A percentile compares a stretch with the other conserved stretches of the same genome.
Evolutionary conservation across 768 basidiomycete genomes (phyloP).

Genomic region (Agaricus sinodeliciosus): DNA sequence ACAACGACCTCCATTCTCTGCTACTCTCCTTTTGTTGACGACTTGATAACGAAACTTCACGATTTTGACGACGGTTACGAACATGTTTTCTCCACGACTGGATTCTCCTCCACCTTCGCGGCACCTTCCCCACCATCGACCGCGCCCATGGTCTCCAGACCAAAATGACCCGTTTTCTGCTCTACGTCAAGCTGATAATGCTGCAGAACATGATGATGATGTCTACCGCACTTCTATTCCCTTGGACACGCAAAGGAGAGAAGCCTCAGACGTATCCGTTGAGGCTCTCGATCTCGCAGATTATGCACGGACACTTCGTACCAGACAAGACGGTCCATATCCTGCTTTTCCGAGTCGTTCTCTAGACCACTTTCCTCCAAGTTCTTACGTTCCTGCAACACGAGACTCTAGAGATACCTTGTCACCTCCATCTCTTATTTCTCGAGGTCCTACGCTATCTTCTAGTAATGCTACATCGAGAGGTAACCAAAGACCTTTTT

Average conservation of each 20-base stretch:
- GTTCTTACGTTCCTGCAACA: constrained; percentile 18
- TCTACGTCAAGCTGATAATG: constrained; percentile 10
- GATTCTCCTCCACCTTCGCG: constrained; percentile 6
- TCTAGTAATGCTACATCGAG: constrained; percentile 22
- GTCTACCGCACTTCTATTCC: constrained; percentile 15
- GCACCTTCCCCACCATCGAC: background rate
- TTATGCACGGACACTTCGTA: constrained; percentile 48
- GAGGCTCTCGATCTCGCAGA: constrained; percentile 72
- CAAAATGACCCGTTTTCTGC: constrained; percentile 34
- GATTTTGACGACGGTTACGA: constrained; percentile 7
- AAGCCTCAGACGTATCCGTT: constrained; percentile 58
- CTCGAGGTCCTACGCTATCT: constrained; percentile 36
- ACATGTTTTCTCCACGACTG: constrained; percentile 5
- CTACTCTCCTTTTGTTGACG: constrained; percentile 6
- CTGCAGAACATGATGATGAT: constrained; percentile 11
- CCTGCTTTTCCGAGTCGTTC: constrained; percentile 20
- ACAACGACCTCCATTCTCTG: background rate
- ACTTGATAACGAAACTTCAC: constrained; percentile 1
- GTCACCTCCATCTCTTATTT: constrained; percentile 33
- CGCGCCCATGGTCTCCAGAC: constrained; percentile 60
- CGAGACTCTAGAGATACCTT: constrained; percentile 17
- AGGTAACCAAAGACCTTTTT: constrained; percentile 36
- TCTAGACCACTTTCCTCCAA: constrained; percentile 19
- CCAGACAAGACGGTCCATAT: constrained; percentile 29
- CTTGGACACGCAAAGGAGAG: constrained; percentile 24